Percentiles rank a stretch among this genome's conserved stretches.
Conservation (phyloP, 768 basidiomycete species). For the Agrocybe pediades region DNA sequence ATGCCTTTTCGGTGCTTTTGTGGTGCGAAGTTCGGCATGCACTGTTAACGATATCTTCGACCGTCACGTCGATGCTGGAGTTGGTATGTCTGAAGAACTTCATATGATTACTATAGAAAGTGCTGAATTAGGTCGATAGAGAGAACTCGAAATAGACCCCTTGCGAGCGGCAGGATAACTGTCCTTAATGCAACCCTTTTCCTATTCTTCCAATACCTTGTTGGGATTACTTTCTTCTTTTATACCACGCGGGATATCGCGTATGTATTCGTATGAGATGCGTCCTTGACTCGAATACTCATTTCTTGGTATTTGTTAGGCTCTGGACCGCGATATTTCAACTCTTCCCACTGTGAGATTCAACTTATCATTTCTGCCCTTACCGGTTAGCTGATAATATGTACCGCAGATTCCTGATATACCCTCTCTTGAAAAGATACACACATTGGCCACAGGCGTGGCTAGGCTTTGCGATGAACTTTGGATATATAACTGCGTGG, state of each 20-base stretch:
- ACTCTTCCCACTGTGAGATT: conserved; percentile 43
- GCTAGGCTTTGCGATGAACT: conserved; percentile 62
- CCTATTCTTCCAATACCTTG: conserved; percentile 39
- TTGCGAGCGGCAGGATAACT: conserved; percentile 51
- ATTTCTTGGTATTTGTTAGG: conserved; percentile 19
- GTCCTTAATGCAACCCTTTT: conserved; percentile 41
- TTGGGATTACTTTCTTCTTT: conserved; percentile 43
- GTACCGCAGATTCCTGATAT: conserved; percentile 40
- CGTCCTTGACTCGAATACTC: neutral
- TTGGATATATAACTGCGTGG: conserved; percentile 53
- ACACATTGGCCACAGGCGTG: conserved; percentile 66
- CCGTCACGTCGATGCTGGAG: conserved; percentile 50
- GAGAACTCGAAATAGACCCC: conserved; percentile 48
- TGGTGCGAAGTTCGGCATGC: conserved; percentile 50
- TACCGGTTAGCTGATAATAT: conserved; percentile 27
- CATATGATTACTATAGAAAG: conserved; percentile 42
- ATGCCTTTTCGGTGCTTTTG: conserved; percentile 40
- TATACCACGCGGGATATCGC: conserved; percentile 30
- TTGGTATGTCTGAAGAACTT: conserved; percentile 37
- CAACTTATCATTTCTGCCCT: neutral
- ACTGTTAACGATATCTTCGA: conserved; percentile 61
- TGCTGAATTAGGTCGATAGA: conserved; percentile 39
- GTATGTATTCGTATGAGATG: conserved; percentile 24
- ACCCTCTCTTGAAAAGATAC: conserved; percentile 57
- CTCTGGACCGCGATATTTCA: conserved; percentile 46